Evolutionary conservation across 2,329 filamentous ascomycete genomes (phyloP).

Genomic region (Epichloe sp.): DNA sequence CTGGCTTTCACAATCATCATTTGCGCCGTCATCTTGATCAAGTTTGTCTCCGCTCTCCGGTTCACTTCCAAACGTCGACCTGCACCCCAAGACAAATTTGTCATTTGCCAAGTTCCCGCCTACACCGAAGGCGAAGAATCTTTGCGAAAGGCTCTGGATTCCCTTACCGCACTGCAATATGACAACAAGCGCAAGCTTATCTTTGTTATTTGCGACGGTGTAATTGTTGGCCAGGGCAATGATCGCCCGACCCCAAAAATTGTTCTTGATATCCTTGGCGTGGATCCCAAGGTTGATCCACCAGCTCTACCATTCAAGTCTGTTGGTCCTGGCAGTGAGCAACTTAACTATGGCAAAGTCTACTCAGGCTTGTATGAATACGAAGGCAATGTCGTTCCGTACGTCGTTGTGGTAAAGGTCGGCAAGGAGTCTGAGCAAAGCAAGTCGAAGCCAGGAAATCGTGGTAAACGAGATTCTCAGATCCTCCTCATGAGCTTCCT

Average conservation of each 20-base stretch:
- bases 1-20: constrained; percentile 78
- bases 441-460: constrained; percentile 89
- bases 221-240: constrained; percentile 92
- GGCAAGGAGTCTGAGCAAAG: constrained; percentile 90
- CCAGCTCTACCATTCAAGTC: constrained; percentile 90
- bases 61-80: constrained; percentile 86
- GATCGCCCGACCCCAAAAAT: constrained; percentile 96
- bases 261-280: constrained; percentile 89
- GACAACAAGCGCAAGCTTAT: constrained; percentile 98
- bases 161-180: constrained; percentile 84
- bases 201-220: constrained; percentile 90
- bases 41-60: constrained; percentile 87
- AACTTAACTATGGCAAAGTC: constrained; percentile 96
- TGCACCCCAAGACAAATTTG: constrained; percentile 90
- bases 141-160: constrained; percentile 83
- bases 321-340: constrained; percentile 74
- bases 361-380: constrained; percentile 97
- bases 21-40: constrained; percentile 65
- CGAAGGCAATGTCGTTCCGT: constrained; percentile 94
- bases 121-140: constrained; percentile 98
- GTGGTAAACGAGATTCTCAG: constrained; percentile 96
- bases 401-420: constrained; percentile 90
- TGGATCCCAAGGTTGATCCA: constrained; percentile 92
- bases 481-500: constrained; percentile 94
- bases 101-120: constrained; percentile 94